Evolutionary conservation across 108 stramenopile genomes (phyloP).

Genomic region (Heterococcus sp.): DNA sequence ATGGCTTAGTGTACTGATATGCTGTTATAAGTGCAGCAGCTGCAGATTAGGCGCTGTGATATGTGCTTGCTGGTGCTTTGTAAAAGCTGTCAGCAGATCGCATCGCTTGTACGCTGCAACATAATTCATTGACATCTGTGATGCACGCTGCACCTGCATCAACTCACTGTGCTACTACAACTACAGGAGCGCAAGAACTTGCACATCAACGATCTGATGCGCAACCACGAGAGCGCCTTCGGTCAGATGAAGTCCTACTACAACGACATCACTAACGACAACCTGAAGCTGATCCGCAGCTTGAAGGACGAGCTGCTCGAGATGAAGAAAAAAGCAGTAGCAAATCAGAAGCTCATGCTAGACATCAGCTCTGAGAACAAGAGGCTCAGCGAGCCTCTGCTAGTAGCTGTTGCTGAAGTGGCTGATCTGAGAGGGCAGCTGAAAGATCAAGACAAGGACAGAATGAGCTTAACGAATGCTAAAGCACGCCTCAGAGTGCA

Average conservation of each 20-base stretch:
- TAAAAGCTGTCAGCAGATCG: no score
- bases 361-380: conserved; percentile 63
- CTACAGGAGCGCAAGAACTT: no score
- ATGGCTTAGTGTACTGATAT: no score
- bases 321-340: conserved; percentile 59
- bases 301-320: conserved; percentile 55
- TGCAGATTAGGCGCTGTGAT: no score
- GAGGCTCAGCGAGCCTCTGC: conserved; percentile 56
- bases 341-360: conserved; percentile 58
- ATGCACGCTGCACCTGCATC: no score
- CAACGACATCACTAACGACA: conserved; percentile 65
- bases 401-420: conserved; percentile 58
- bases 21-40: no score
- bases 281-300: conserved; percentile 51
- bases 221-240: no score
- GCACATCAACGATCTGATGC: conserved; percentile 67
- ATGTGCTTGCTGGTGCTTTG: no score
- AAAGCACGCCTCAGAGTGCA: conserved; percentile 46
- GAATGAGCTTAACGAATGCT: conserved; percentile 53
- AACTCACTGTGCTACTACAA: no score
- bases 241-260: conserved; percentile 68
- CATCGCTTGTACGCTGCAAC: no score
- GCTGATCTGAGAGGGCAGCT: conserved; percentile 54
- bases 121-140: no score
- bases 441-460: conserved; percentile 60